phyloP scores from a whole-genome alignment of 2,329 filamentous ascomycete genomes.

The Hypoxylon sp. region DNA sequence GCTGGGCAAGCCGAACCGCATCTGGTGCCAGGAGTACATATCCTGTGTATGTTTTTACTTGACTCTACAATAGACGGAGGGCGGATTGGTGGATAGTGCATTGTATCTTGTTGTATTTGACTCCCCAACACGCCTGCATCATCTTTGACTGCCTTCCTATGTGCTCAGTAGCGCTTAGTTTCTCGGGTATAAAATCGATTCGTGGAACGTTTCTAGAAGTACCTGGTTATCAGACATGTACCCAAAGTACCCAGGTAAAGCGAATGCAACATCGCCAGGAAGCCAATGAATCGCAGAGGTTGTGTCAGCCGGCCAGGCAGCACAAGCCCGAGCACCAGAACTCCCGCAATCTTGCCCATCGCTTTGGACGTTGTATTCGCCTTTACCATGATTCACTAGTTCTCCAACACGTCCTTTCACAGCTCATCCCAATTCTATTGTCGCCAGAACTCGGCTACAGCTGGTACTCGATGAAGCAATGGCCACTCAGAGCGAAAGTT shows the following conservation, averaged over 20 bases:
- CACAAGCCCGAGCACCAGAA: too few relatives aligned
- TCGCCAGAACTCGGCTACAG: background rate
- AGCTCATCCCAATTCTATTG: background rate
- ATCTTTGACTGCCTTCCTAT: background rate
- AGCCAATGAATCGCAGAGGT: background rate
- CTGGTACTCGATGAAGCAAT: background rate
- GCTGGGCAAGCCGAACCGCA: slow-evolving; percentile 22
- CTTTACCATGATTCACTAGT: too few relatives aligned
- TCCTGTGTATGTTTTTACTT: slow-evolving; percentile 35
- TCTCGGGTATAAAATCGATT: too few relatives aligned
- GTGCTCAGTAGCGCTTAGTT: too few relatives aligned
- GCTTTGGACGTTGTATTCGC: too few relatives aligned
- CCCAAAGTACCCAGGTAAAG: too few relatives aligned
- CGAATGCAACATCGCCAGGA: background rate
- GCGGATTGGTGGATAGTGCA: slow-evolving; percentile 39
- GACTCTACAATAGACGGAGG: slow-evolving; percentile 44
- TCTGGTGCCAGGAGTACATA: slow-evolving; percentile 28
- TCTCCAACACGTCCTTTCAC: background rate
- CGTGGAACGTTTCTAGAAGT: too few relatives aligned
- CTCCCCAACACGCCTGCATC: slow-evolving; percentile 18
- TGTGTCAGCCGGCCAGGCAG: background rate
- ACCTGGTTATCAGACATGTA: too few relatives aligned
- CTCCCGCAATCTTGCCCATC: too few relatives aligned
- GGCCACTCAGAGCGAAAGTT: background rate
- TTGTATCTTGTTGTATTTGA: slow-evolving; percentile 39